phyloP scores from a whole-genome alignment of 2,329 filamentous ascomycete species.

The Fusarium irregulare region DNA sequence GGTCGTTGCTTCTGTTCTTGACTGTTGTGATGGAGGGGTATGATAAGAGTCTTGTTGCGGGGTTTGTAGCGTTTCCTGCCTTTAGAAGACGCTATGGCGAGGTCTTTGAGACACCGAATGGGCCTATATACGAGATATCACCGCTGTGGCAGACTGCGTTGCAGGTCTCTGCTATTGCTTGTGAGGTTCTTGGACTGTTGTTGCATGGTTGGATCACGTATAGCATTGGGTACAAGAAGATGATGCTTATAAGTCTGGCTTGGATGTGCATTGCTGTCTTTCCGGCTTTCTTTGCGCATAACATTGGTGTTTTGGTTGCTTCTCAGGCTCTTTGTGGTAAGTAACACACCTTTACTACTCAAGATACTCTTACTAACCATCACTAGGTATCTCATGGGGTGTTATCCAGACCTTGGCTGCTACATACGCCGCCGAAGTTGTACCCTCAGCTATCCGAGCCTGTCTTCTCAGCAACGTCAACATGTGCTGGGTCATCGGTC shows the following conservation, averaged over 20 bases:
- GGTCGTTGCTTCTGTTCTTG: conserved; percentile 36
- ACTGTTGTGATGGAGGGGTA: conserved; percentile 43
- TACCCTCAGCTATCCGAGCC: conserved; percentile 46
- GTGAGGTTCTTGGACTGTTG: conserved; percentile 52
- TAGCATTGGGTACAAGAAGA: conserved; percentile 51
- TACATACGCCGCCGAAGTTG: conserved; percentile 54
- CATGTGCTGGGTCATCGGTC: conserved; percentile 57
- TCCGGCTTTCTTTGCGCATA: conserved; percentile 52
- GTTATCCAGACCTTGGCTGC: conserved; percentile 52
- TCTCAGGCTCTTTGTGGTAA: conserved; percentile 50
- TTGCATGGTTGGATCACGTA: conserved; percentile 56
- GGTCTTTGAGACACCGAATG: conserved; percentile 10
- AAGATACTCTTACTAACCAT: neutral
- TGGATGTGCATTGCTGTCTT: conserved; percentile 53
- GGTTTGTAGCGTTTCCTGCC: conserved; percentile 32
- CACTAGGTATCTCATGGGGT: conserved; percentile 48
- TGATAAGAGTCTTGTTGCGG: conserved; percentile 29
- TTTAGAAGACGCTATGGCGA: conserved; percentile 46
- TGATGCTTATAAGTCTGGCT: conserved; percentile 52
- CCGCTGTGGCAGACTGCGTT: conserved; percentile 22
- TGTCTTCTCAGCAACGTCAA: conserved; percentile 56
- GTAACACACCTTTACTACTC: neutral
- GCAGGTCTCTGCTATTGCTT: conserved; percentile 18
- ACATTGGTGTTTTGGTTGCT: conserved; percentile 48
- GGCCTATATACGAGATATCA: conserved; percentile 28